Evolutionary conservation across 805 yeast genomes (phyloP), one percentile per base, ranked within the genome.

Genomic region (Blastobotrys parvus): DNA sequence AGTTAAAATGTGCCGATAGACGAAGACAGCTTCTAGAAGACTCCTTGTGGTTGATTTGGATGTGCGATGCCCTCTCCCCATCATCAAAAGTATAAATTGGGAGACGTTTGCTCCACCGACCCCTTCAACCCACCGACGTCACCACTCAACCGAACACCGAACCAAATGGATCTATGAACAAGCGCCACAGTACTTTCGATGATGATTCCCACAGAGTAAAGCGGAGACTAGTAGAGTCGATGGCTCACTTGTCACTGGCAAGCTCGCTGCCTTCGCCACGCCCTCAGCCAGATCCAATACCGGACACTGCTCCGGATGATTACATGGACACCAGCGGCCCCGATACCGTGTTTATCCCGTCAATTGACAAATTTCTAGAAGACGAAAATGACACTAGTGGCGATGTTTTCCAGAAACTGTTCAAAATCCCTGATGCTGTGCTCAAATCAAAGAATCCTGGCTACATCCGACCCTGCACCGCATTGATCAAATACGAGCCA

Each of bases 351-450:
- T 54, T 47, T 45, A 53, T 55, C 21, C 51, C 52, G 13, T 46
- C 51, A 20, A 51, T 55, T 6, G 58, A 54, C 41, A 47, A 45
- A 13, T 54, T 49, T 32, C 35, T 52, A 25, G 55, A 51, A 18
- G 55, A 53, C 3, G 43, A 47, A 6, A 48, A 46, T 7, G 51
- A 44, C 4, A 48, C 49, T 4, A 50, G 43, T 11, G n/a, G n/a
- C n/a, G n/a, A n/a, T n/a, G 33, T 49, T 8, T 52, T 22, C 19
- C 17, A 25, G 11, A 11, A 18, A 18, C n/a, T 37, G 10, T 17
- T 19, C 13, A 19, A 17, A n/a, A 22, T 30, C 45, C 38, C 50
- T 41, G 35, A 39, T 48, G 39, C 51, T 13, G 30, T 38, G 7
- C 29, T 25, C 29, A 7, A 11, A 25, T 11, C 10, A 11, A 8